phyloP scores from a whole-genome alignment of 2,329 filamentous ascomycete species.

The Alternaria arbusti region DNA sequence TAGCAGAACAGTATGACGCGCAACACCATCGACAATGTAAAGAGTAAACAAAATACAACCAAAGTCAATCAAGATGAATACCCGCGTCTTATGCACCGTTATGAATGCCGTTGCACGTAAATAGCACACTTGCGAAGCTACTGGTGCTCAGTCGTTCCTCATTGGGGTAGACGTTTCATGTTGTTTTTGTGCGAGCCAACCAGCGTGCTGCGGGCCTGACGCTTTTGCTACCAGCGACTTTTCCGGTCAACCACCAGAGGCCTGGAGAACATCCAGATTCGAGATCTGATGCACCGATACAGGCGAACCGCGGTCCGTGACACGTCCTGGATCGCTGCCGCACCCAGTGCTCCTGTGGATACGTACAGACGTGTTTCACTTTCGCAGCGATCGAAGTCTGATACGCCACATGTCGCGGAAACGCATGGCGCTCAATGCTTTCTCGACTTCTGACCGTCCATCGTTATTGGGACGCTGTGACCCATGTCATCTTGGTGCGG shows the following conservation, averaged over 20 bases:
- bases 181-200: conserved; percentile 25
- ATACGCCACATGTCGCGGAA: conserved; percentile 41
- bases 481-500: conserved; percentile 37
- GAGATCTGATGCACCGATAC: conserved; percentile 19
- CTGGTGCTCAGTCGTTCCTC: conserved; percentile 16
- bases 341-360: too few species aligned
- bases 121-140: conserved; percentile 7
- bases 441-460: conserved; percentile 31
- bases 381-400: conserved; percentile 25
- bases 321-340: conserved; percentile 11
- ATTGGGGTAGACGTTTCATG: conserved; percentile 31
- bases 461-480: conserved; percentile 19
- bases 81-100: conserved; percentile 27
- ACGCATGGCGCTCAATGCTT: conserved; percentile 45
- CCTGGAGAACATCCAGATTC: conserved; percentile 7
- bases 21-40: conserved; percentile 9
- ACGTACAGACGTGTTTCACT: conserved; percentile 36
- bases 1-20: conserved; percentile 15
- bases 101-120: conserved; percentile 25
- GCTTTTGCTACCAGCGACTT: conserved; percentile 8
- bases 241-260: conserved; percentile 12
- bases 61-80: conserved; percentile 10
- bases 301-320: conserved; percentile 25
- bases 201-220: conserved; percentile 7
- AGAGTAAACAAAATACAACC: conserved; percentile 22